Percentiles rank a stretch among this genome's conserved stretches.
Evolutionary conservation across 257 asterid genomes (phyloP).

Genomic region (Leonotis leonurus): DNA sequence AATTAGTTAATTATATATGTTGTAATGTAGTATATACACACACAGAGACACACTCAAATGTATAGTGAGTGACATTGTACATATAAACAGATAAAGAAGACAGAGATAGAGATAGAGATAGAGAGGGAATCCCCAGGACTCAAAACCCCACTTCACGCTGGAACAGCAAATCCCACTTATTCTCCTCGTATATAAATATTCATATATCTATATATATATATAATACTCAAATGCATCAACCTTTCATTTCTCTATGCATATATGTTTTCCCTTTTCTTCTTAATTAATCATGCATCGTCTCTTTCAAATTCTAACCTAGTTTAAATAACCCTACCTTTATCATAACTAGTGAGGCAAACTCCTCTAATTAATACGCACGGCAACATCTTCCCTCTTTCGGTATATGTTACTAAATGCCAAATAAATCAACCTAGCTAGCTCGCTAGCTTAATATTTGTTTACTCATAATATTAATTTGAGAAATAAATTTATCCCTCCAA

Average conservation of each 20-base stretch:
- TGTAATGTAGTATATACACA: too few relatives aligned
- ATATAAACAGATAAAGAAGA: not conserved
- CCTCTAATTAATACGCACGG: too few relatives aligned
- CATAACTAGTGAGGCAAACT: not conserved
- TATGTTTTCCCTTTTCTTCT: not conserved
- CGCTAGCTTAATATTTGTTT: too few relatives aligned
- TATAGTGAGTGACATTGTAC: too few relatives aligned
- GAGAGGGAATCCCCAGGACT: constrained; percentile 62
- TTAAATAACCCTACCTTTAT: not conserved
- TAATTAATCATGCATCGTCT: constrained; percentile 6
- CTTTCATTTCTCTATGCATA: not conserved
- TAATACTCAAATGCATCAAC: constrained; percentile 9
- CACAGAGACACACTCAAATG: too few relatives aligned
- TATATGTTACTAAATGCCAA: too few relatives aligned
- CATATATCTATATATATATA: too few relatives aligned
- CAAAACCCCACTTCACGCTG: constrained; percentile 40
- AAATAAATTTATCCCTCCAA: too few relatives aligned
- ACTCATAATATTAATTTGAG: too few relatives aligned
- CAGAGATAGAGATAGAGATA: constrained; percentile 3
- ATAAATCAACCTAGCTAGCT: too few relatives aligned
- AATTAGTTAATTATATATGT: too few relatives aligned
- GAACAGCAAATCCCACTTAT: constrained; percentile 72
- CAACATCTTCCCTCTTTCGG: too few relatives aligned
- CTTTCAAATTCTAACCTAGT: not conserved
- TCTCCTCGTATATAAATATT: constrained; percentile 10